Base-by-base conservation (phyloP, 1,284 basidiomycete genomes). In the Cryptococcus neoformans region DNA sequence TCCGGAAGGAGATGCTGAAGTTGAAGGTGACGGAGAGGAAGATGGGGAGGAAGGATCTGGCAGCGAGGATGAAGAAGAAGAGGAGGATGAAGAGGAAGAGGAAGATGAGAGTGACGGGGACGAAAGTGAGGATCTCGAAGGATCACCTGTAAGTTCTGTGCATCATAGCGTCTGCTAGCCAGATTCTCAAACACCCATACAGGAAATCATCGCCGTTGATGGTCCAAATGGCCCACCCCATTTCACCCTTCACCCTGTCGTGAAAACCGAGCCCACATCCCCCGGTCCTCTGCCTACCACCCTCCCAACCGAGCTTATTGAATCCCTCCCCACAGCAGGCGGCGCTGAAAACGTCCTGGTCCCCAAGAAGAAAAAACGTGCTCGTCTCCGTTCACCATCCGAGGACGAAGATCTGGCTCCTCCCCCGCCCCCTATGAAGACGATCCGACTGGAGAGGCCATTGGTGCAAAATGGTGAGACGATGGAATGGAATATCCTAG, bases 31-130 rank as follows among this genome's bases (percentile, higher is more conserved):
- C 7, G 49, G 21, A 3, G 51, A 54, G 11, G 55, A 46, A n/a
- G 51, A n/a, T 6, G 57, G 51, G 2, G 54, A 52, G 21, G 63
- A 55, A n/a, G 65, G 58, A 10, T 54, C 60, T 8, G 53, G 55
- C 2, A 56, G 53, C 4, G 62, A 45, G 10, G 56, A 55, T 17
- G 62, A 54, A 87, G 12, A 88, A 85, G 8, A 79, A 85, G 54
- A 87, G 88, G 76, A 90, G 88, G 35, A 80, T 86, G 55, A 90
- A 86, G 17, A 88, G 35, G 87, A 87, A 42, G 89, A 89, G 76
- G 59, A 84, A 81, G 51, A 83, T 10, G 66, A 59, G 10, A 59
- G 59, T 3, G 62, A 60, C 28, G 63, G 53, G 2, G 68, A 67
- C 10, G 62, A 63, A 12, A 65, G 65, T 35, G 62, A 60, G 16